Evolutionary conservation across 176 grass and related monocot species (phyloP), one percentile per base, ranked within the genome.

Genomic region (Cenchrus fungigraminus): DNA sequence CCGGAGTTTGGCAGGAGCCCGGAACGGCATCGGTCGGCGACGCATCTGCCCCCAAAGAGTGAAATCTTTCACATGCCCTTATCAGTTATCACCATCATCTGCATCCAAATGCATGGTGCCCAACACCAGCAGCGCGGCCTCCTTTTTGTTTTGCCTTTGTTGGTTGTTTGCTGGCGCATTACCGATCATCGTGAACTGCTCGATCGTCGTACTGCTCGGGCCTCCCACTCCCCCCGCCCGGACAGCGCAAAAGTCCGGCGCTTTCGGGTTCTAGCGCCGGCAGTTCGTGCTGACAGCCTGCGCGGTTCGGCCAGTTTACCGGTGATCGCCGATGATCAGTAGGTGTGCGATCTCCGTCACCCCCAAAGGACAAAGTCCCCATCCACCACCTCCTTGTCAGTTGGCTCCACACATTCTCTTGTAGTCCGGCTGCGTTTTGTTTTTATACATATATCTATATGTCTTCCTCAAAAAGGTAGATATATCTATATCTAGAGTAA

Each of bases 161-260:
- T 47, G 4, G 56, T 63, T 88, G 74, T 59, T 59, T n/a, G 73
- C 55, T 56, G 50, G 73, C 55, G 42, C 81, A 79, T 79, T 56
- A 40, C 3, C 3, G 3, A 40, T 59, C 57, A 1, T 59, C 57
- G 20, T 59, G 5, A 3, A 17, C 55, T 20, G 6, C 37, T 40
- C 0, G 37, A 40, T 40, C 37, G 37, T 40, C 37, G 55, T 46
- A 22, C 14, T 6, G 4, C 2, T 19, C 9, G 1, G 28, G 31
- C 16, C 15, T 77, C 28, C 40, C 82, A 32, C 46, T 4, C 55
- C 44, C 45, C 4, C 44, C 0, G 15, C 22, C 25, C 73, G 11
- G 75, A 28, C 74, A 55, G 34, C 43, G 58, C 66, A 20, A 84
- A 34, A 81, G 49, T 42, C 55, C 69, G 63, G 53, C 86, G 83